Base-by-base conservation (phyloP, 495 filamentous ascomycete species). In the Neohortaea acidophila region DNA sequence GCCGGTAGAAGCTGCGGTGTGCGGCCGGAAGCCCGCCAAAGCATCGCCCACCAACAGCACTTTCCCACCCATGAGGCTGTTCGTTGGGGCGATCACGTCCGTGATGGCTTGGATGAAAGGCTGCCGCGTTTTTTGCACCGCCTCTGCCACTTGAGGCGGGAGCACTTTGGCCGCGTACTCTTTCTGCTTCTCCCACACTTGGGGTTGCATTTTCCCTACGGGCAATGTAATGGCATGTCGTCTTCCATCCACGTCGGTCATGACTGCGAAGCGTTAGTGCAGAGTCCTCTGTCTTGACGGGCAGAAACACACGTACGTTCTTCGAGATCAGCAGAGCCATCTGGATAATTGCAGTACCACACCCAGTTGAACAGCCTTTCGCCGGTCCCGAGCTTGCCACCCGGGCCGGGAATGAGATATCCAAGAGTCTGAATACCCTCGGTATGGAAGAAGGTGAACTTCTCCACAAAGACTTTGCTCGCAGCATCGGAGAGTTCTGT, bases 341-440 rank as follows among this genome's bases (percentile, higher is more conserved):
- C 56, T 2, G 59, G 49, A 39, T 66, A 68, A 40, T 73, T 72
- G 41, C 54, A 57, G 48, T 74, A 76, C 54, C 67, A 76, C 21
- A 73, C 69, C 45, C 63, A 69, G 49, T 73, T 76, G 33, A 72
- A 59, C 3, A 68, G 60, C 2, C 68, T 58, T 15, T 63, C 36
- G 5, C 64, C 68, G 0, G 53, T 51, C 22, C 64, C 56, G 8
- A 69, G 54, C 3, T 58, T 59, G 2, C 68, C 65, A 26, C 66
- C 52, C 8, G 52, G 39, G 1, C 68, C 70, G 0, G 69, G 67
- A 29, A 75, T 73, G 11, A 66, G 51, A 42, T 76, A 73, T 13
- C 60, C 61, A 4, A 65, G 55, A 38, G 64, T 61, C 44, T 68
- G 60, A 7, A 59, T 49, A 18, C 60, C 58, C 5, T 49, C 40